Base-by-base conservation (phyloP, 441 rosid genomes). In the Gossypium gossypioides region DNA sequence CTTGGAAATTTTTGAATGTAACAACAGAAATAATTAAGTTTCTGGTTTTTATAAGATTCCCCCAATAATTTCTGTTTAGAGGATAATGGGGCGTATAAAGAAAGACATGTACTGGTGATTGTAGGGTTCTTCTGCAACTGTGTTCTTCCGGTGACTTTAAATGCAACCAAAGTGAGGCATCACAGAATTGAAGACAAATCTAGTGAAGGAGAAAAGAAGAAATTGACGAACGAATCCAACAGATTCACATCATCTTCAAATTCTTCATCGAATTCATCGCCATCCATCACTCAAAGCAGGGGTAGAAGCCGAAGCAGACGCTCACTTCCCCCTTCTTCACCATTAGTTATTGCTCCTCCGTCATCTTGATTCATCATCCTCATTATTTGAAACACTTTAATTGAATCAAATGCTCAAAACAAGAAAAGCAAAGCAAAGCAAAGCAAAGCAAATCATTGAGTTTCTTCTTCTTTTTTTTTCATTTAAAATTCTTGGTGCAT, bases 301-400 rank as follows among this genome's bases (percentile, higher is more conserved):
- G 97, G 97, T 24, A 82, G 97, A 79, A 92, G 97, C 82, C 84
- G 92, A 78, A 85, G 77, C 80, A 85, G 92, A 68, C 87, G 89
- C 2, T 60, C 88, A 2, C 81, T 71, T 51, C 87, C 85, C 50
- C 94, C 91, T 44, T 83, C 86, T 22, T 81, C 91, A 3, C 89
- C 98, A 2, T 72, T 81, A 83, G 78, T 81, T 77, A 68, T 83
- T 52, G 72, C 65, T 67, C 73, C 86, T 72, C 78, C 87, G 50
- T 60, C 84, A 6, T 79, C 80, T 61, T 76, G 48, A 34, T 4
- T 74, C n/a, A 34, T 37, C 79, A 80, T 54, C 74, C 59, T 13
- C 64, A 68, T 5, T 15, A 12, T 34, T 62, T 8, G 68, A 25
- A 24, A 59, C 51, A 72, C 1, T 59, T 40, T 40, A 6, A 44